Conservation (phyloP, 139 green algal genomes). For the Chlorella vulgaris region DNA sequence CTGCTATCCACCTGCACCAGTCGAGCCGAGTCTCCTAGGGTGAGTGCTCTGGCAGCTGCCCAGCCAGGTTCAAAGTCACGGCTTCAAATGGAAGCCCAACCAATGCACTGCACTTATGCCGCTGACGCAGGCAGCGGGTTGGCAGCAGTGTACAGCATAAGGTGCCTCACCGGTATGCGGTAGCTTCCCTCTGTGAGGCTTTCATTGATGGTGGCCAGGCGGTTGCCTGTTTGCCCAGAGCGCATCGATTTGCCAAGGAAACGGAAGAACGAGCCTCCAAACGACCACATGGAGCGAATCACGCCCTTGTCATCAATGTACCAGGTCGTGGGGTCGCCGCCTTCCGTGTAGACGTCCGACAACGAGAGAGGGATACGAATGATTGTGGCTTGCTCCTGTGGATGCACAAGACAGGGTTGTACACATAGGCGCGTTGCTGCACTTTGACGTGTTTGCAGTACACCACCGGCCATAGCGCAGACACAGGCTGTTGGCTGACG, state of each 20-base stretch:
- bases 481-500: too few species aligned
- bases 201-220: neutral
- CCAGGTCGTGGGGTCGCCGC: too few species aligned
- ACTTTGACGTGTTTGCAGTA: neutral
- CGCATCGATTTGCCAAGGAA: neutral
- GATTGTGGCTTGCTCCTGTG: neutral
- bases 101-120: neutral
- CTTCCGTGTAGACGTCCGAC: neutral
- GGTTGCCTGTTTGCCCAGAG: neutral
- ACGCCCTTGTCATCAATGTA: neutral
- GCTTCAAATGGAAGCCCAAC: neutral
- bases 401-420: neutral
- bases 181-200: neutral
- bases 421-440: too few species aligned
- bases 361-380: constrained; percentile 15
- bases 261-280: constrained; percentile 9
- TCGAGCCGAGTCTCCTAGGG: neutral
- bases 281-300: neutral
- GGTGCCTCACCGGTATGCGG: neutral
- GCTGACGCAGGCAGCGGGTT: neutral
- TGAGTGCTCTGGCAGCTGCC: neutral
- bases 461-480: too few species aligned
- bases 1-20: neutral
- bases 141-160: neutral
- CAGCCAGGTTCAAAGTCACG: neutral